These are phyloP conservation scores for Rhododendron williamsianum DNA, from an alignment of 148 eudicot genomes.

Conservation along the genomic window DNA sequence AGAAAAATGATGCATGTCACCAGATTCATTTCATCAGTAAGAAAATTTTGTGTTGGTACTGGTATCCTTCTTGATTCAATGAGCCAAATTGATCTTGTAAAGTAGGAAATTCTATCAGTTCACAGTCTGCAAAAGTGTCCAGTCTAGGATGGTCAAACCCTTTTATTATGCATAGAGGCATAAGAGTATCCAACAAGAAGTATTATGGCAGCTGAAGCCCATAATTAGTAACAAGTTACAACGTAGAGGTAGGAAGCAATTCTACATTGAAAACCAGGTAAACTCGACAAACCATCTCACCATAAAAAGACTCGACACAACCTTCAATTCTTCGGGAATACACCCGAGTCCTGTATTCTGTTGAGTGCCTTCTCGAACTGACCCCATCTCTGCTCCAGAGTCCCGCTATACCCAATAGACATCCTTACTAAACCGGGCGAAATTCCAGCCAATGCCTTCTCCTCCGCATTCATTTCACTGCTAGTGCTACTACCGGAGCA, in stretches of 20 bases:
- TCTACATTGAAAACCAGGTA: not conserved
- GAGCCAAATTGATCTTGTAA: not conserved
- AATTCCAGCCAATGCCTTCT: constrained; percentile 72
- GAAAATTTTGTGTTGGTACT: no score
- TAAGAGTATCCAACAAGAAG: not conserved
- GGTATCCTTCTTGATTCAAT: not conserved
- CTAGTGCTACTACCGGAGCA: constrained; percentile 92
- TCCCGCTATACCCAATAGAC: constrained; percentile 82
- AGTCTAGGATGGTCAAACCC: not conserved
- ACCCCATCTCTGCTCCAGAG: constrained; percentile 84
- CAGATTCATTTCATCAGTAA: no score
- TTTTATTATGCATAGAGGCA: not conserved
- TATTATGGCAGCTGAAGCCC: not conserved
- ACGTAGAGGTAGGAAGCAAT: not conserved
- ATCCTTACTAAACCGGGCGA: constrained; percentile 84
- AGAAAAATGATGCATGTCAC: no score
- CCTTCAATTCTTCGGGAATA: constrained; percentile 12
- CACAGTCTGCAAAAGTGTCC: not conserved
- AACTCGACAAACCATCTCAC: not conserved
- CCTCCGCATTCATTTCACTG: constrained; percentile 74
- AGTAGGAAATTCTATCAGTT: not conserved
- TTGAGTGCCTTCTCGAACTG: constrained; percentile 74
- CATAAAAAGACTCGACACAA: not conserved
- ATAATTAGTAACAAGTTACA: not conserved
- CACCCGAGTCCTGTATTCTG: constrained; percentile 37